phyloP scores from a whole-genome alignment of 306 rosid species.

The Dicorynia guianensis region DNA sequence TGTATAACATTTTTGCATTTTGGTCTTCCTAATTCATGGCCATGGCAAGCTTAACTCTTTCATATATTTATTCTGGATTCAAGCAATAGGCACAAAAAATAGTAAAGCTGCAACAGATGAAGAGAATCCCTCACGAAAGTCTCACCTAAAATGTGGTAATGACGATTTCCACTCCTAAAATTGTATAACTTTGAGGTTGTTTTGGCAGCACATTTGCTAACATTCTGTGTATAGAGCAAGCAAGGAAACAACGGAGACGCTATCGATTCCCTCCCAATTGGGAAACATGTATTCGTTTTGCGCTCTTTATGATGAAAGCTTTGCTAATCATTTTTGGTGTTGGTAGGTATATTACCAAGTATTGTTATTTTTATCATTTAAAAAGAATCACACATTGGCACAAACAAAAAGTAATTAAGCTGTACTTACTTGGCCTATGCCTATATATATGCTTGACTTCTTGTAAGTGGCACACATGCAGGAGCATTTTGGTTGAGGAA shows the following conservation, averaged over 20 bases:
- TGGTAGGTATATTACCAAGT: slow-evolving; percentile 41
- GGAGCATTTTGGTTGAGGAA: slow-evolving; percentile 52
- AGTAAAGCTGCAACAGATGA: slow-evolving; percentile 23
- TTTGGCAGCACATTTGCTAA: slow-evolving; percentile 10
- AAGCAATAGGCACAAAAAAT: slow-evolving; percentile 44
- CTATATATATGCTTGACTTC: neutral
- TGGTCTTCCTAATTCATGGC: neutral
- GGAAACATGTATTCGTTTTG: slow-evolving; percentile 30
- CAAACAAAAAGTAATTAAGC: neutral
- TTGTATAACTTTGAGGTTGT: neutral
- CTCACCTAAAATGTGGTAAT: slow-evolving; percentile 27
- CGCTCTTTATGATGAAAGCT: slow-evolving; percentile 37
- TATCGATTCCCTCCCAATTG: slow-evolving; percentile 46
- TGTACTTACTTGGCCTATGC: too few relatives aligned
- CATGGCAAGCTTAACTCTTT: slow-evolving; percentile 11
- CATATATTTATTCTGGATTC: slow-evolving; percentile 22
- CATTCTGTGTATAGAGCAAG: slow-evolving; percentile 21
- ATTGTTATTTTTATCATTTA: neutral
- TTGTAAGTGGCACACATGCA: slow-evolving; percentile 12
- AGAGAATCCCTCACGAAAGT: slow-evolving; percentile 40
- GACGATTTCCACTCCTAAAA: slow-evolving; percentile 1
- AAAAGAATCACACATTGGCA: too few relatives aligned
- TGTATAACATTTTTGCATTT: neutral
- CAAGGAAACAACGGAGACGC: slow-evolving; percentile 28
- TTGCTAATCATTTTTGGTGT: slow-evolving; percentile 48